Conservation (phyloP, 2,329 filamentous ascomycete genomes). For the Ophiocordyceps camponoti-saundersi region DNA sequence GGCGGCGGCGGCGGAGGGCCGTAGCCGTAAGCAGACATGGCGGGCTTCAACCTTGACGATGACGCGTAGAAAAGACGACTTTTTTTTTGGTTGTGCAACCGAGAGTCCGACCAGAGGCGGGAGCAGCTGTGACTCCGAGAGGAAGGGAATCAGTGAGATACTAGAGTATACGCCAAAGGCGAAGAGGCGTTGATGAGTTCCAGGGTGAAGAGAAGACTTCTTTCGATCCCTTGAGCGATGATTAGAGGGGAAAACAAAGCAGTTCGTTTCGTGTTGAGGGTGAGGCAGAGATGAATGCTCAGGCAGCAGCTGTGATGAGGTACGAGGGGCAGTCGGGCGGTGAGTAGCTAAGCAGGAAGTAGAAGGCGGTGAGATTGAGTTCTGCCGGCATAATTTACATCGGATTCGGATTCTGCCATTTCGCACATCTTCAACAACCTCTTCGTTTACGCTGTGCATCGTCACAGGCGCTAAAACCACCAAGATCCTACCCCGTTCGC, state of each 20-base stretch:
- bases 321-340: neutral
- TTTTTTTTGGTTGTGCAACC: slow-evolving; percentile 6
- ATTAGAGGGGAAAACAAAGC: too few relatives aligned
- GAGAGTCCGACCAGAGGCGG: neutral
- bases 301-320: neutral
- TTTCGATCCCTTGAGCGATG: too few relatives aligned
- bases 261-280: too few relatives aligned
- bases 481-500: neutral
- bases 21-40: slow-evolving; percentile 35
- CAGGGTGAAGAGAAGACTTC: too few relatives aligned
- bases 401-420: neutral
- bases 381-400: neutral
- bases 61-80: slow-evolving; percentile 4
- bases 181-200: too few relatives aligned
- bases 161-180: too few relatives aligned
- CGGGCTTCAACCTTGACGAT: neutral
- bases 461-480: neutral
- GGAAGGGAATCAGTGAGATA: too few relatives aligned
- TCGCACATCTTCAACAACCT: too few relatives aligned
- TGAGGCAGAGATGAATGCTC: neutral
- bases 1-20: slow-evolving; percentile 37
- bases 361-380: slow-evolving; percentile 1
- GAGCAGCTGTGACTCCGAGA: neutral
- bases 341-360: neutral
- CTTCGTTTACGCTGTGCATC: neutral